Percentiles rank a stretch among this genome's conserved stretches.
These are phyloP conservation scores for Lactarius tabidus DNA, from an alignment of 768 basidiomycete species.

Conservation along the genomic window DNA sequence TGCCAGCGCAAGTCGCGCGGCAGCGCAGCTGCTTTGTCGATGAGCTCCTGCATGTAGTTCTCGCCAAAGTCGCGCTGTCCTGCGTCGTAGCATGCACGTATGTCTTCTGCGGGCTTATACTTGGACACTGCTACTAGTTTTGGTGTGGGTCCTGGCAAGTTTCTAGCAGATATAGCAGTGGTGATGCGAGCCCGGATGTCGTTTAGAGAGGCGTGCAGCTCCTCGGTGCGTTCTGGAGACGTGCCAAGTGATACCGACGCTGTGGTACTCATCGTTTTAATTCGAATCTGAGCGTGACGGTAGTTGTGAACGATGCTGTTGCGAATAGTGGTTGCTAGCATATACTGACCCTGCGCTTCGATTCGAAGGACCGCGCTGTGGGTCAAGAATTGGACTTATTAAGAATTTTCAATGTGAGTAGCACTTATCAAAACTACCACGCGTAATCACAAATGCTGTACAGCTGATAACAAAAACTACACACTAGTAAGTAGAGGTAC, in stretches of 20 bases:
- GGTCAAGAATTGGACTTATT: neutral
- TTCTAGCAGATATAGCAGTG: constrained; percentile 30
- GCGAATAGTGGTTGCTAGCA: neutral
- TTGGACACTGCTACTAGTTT: constrained; percentile 89
- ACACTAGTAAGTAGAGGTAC: constrained; percentile 17
- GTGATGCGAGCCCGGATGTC: constrained; percentile 51
- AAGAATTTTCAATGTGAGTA: neutral
- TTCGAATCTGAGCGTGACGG: neutral
- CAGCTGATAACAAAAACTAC: constrained; percentile 16
- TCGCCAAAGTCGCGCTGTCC: constrained; percentile 94
- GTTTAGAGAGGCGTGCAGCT: constrained; percentile 50
- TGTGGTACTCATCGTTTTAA: neutral
- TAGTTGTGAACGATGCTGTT: neutral
- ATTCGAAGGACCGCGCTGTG: neutral
- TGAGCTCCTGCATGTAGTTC: constrained; percentile 93
- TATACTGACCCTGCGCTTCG: neutral
- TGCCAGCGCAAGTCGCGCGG: constrained; percentile 45
- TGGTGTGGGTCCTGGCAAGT: constrained; percentile 28
- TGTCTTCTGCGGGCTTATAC: constrained; percentile 84
- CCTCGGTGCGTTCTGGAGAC: constrained; percentile 42
- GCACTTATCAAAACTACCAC: neutral
- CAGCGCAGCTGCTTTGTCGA: constrained; percentile 61
- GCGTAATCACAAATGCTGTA: constrained; percentile 12
- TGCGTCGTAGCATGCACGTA: constrained; percentile 73
- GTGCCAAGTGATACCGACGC: neutral